phyloP scores from a whole-genome alignment of 2,329 filamentous ascomycete species.

The Xylariaceae sp. region DNA sequence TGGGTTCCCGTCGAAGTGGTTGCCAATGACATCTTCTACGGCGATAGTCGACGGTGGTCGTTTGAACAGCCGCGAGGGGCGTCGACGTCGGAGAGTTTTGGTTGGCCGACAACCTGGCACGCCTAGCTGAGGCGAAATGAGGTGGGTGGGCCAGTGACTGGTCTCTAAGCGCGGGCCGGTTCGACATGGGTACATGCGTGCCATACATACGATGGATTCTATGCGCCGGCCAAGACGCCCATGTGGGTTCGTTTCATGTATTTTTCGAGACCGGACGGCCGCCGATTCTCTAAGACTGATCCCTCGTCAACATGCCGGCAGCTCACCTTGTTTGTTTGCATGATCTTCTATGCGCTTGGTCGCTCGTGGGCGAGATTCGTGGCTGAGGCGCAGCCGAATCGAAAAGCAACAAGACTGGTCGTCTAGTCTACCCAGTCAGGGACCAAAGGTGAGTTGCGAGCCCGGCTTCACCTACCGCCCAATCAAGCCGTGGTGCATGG shows the following conservation, averaged over 20 bases:
- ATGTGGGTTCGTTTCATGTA: neutral
- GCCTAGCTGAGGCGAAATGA: conserved; percentile 19
- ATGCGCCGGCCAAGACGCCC: neutral
- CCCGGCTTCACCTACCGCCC: conserved; percentile 9
- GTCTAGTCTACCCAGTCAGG: neutral
- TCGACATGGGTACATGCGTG: too few relatives aligned
- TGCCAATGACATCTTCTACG: too few relatives aligned
- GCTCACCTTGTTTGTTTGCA: conserved; percentile 1
- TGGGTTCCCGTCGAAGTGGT: conserved; percentile 1
- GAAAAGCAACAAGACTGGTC: conserved; percentile 3
- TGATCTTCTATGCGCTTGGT: neutral
- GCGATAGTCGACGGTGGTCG: neutral
- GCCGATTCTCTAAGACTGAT: neutral
- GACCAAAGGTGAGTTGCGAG: neutral
- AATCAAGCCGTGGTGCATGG: conserved; percentile 22
- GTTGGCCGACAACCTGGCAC: conserved; percentile 20
- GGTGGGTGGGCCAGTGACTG: conserved; percentile 16
- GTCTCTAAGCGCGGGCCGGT: conserved; percentile 25
- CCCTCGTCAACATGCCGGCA: neutral
- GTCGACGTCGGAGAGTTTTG: conserved; percentile 18
- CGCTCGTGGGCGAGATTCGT: conserved; percentile 15
- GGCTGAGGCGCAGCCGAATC: conserved; percentile 18
- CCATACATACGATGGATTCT: neutral
- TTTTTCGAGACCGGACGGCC: neutral
- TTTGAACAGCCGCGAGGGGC: conserved; percentile 16